These are phyloP conservation scores for Diaporthe amygdali DNA, from an alignment of 2,329 filamentous ascomycete species.

Conservation along the genomic window DNA sequence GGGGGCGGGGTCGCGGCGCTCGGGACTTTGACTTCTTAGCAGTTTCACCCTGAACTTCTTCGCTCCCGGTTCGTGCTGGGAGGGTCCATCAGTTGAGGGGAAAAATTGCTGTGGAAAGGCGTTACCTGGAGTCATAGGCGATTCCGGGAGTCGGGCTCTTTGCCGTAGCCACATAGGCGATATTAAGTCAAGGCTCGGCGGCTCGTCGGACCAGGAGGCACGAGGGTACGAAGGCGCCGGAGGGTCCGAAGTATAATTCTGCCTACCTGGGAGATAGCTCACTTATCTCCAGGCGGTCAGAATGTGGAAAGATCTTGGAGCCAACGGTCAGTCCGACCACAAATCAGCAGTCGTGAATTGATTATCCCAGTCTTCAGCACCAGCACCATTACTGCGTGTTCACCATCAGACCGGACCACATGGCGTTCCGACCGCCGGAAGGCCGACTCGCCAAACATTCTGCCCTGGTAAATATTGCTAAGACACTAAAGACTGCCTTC, in stretches of 20 bases:
- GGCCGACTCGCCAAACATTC: not conserved
- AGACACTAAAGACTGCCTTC: not conserved
- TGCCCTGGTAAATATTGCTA: not conserved
- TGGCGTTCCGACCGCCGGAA: not conserved
- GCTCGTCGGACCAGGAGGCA: not conserved
- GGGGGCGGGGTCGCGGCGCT: not conserved
- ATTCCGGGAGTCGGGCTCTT: not conserved
- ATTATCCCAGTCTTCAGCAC: not conserved
- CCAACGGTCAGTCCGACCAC: not conserved
- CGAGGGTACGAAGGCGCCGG: not conserved
- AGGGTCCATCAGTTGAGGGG: not conserved
- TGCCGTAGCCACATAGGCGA: not conserved
- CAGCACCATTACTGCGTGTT: not conserved
- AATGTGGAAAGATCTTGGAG: not conserved
- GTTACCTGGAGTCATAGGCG: not conserved
- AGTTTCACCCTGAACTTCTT: not conserved
- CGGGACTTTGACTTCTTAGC: slow-evolving; percentile 8
- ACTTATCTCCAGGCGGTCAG: not conserved
- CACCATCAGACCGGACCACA: not conserved
- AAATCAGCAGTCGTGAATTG: not conserved
- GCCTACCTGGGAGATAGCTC: not conserved
- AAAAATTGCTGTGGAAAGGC: not conserved
- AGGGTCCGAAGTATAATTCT: slow-evolving; percentile 1
- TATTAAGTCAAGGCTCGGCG: not conserved
- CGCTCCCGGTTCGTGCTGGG: not conserved